Base-by-base conservation (phyloP, 2,329 filamentous ascomycete species). In the Cucurbitaria berberidis region DNA sequence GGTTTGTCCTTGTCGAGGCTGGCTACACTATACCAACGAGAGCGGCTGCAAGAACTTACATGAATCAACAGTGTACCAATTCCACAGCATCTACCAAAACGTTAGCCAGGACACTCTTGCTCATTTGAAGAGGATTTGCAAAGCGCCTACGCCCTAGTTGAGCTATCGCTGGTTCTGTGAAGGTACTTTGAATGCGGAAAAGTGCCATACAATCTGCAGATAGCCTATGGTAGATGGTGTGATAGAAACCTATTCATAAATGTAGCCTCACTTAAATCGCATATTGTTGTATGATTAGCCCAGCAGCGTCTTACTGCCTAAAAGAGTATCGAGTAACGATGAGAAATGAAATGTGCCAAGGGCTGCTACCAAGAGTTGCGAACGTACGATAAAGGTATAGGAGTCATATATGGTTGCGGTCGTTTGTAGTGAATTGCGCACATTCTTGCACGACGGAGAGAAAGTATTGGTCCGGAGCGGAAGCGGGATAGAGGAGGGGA, bases 11-110 rank as follows among this genome's bases (percentile, higher is more conserved):
- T 34, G 30, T 13, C 16, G 30, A 16, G 16, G 2, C 30, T 5
- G 15, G 3, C 13, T 16, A n/a, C 3, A 8, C 10, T n/a, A n/a
- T n/a, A 34, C 16, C 13, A 24, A 39, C 8, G 19, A 2, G n/a
- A 9, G 24, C 15, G 7, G 11, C 15, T 11, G 13, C 36, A n/a
- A 24, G 10, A 19, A 62, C 64, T 35, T 64, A 70, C 80, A 91
- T 16, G 87, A 75, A 68, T 89, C 86, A 66, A 90, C 77, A 1
- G 86, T 89, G 72, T 89, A 80, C 87, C 88, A 90, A 72, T 92
- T 92, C 88, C 89, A 91, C 43, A 91, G 78, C 89, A 92, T 92
- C 66, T 70, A 38, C n/a, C 4, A 18, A 10, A 26, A 2, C 18
- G 35, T 63, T 30, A 63, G 55, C 26, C 21, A 10, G 26, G 22